Evolutionary conservation across 139 green algal species (phyloP), one percentile per base, ranked within the genome.

Genomic region (Eudorina sp.): DNA sequence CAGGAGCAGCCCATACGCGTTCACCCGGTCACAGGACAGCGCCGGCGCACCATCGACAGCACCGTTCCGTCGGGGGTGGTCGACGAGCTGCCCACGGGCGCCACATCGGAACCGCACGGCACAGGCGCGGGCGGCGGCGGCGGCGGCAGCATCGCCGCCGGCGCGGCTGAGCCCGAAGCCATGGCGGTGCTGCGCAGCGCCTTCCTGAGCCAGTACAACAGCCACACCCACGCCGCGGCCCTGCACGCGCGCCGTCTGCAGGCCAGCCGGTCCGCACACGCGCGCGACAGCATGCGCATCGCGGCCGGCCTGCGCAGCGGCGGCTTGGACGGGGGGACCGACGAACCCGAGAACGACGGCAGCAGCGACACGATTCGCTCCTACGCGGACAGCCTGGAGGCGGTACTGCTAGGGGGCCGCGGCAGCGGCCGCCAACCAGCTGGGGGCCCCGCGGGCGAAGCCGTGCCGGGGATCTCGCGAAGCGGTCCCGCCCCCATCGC

Each of bases 371-470:
- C 77, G 0, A 36, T 45, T 5, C 77, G 53, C 38, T 84, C 78
- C 23, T 74, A 64, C 80, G 60, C 80, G 36, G 80, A 86, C 62
- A 86, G 80, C 31, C 60, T 86, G 41, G 80, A 86, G 60, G 60
- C 64, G 7, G 46, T 86, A 60, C 60, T 86, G 58, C 62, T 86
- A 5, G 60, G 78, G 7, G 5, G 58, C 55, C 7, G 21, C 36
- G 55, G 25, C 36, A 4, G 40, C 25, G n/a, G n/a, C n/a, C n/a
- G n/a, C n/a, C n/a, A n/a, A n/a, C n/a, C n/a, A n/a, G n/a, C n/a
- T n/a, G n/a, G n/a, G n/a, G n/a, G n/a, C 75, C n/a, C 48, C 75
- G 48, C 75, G 48, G 7, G 75, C 69, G 48, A 23, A 34, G 75
- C 70, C 70, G 23, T 79, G 40, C 40, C 6, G 66, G 2, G 38